Conservation (phyloP, 2,329 filamentous ascomycete genomes). For the Alternaria sp. region DNA sequence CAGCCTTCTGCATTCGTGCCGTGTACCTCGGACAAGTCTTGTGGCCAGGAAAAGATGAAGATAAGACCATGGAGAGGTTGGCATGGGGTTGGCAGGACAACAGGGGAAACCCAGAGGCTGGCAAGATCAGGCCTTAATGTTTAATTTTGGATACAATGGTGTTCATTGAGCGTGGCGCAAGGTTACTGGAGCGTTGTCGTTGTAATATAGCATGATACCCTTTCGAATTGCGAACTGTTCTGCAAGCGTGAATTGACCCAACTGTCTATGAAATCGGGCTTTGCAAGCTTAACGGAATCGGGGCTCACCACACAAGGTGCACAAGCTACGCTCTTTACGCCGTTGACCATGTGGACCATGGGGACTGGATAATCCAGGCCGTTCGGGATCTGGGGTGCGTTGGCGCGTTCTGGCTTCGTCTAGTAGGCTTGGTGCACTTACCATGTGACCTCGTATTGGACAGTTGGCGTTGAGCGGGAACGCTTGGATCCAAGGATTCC, state of each 20-base stretch:
- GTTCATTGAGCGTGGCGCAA: neutral
- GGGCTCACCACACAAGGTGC: neutral
- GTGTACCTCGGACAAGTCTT: conserved; percentile 60
- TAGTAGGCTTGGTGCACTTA: conserved; percentile 4
- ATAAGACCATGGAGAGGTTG: conserved; percentile 36
- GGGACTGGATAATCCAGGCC: neutral
- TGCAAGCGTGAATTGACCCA: neutral
- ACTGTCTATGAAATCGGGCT: neutral
- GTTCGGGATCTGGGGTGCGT: conserved; percentile 15
- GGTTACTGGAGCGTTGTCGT: neutral
- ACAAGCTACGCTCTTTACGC: neutral
- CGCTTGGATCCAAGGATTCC: conserved; percentile 30
- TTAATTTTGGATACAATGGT: neutral
- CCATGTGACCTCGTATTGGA: conserved; percentile 2
- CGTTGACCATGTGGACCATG: neutral
- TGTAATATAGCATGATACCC: neutral
- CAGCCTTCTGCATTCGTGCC: conserved; percentile 57
- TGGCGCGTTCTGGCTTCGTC: conserved; percentile 14
- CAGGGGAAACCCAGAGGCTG: conserved; percentile 21
- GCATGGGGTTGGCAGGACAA: conserved; percentile 34
- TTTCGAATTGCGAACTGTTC: neutral
- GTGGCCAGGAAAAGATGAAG: conserved; percentile 57
- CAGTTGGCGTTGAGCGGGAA: conserved; percentile 21
- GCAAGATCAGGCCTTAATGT: conserved; percentile 9
- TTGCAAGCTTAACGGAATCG: neutral